Evolutionary conservation across 2,329 filamentous ascomycete species (phyloP), one percentile per base, ranked within the genome.

Genomic region (Chaetomium sp.): DNA sequence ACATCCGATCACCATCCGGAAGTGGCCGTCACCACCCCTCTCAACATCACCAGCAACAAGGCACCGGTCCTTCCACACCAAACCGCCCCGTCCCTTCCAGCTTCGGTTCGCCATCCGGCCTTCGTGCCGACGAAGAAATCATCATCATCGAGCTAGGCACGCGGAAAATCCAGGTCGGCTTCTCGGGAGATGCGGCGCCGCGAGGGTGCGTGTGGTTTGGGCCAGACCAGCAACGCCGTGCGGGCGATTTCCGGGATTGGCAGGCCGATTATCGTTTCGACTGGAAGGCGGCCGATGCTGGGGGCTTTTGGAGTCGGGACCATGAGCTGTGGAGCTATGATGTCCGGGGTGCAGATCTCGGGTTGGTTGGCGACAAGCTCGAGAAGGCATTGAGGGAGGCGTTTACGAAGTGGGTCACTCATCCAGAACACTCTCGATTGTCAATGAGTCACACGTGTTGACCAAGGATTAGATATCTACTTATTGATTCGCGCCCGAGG

Each of bases 101-200:
- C 36, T 81, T 84, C 66, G 77, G 82, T 62, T 80, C 81, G 46
- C 76, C 83, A 61, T 80, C 83, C 57, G 71, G 83, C 65, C 70
- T 88, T 62, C 77, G 85, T 65, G 74, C 86, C 65, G 91, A 96
- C 65, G 94, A 99, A 66, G 94, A 96, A 62, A 77, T 86, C 6
- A 72, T 96, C 5, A 80, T 99, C 43, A 76, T 96, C 51, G 91
- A 97, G 69, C 70, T 97, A 38, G 91, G 91, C 1, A 81, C 88
- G 8, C 82, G 92, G 27, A 87, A 84, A 70, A 70, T 97, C 33
- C 84, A 87, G 45, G 86, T 87, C 8, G 94, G 94, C 0, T 94
- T 96, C 67, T 89, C 91, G 5, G 91, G 91, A 51, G 91, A 96
- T 69, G 80, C 85, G 44, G 73, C 77, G 3, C 91, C 91, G 62